Percentiles rank a stretch among this genome's conserved stretches.
Conservation (phyloP, 2,329 filamentous ascomycete species). For the Diaporthe amygdali region DNA sequence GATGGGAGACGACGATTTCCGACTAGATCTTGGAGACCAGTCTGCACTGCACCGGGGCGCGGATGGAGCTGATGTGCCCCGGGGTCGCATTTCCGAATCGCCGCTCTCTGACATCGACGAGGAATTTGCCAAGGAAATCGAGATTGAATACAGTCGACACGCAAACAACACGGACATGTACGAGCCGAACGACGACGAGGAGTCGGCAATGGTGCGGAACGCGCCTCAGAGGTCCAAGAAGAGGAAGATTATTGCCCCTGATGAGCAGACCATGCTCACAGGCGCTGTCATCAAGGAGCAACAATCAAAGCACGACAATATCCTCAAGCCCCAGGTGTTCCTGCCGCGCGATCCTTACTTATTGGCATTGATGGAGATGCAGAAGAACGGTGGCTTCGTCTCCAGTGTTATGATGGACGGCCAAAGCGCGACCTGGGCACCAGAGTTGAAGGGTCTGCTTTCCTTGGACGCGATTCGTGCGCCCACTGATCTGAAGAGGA, state of each 20-base stretch:
- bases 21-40: conserved; percentile 65
- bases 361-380: conserved; percentile 87
- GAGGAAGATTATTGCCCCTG: conserved; percentile 82
- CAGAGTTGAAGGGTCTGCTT: conserved; percentile 90
- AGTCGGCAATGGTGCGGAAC: conserved; percentile 66
- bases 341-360: conserved; percentile 87
- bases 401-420: conserved; percentile 84
- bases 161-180: conserved; percentile 64
- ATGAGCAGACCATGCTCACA: conserved; percentile 79
- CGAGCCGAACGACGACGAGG: conserved; percentile 63
- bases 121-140: conserved; percentile 63
- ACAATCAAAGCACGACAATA: conserved; percentile 84
- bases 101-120: conserved; percentile 74
- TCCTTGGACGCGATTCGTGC: conserved; percentile 81
- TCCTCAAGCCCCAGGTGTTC: conserved; percentile 82
- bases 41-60: conserved; percentile 59
- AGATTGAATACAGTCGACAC: conserved; percentile 59
- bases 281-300: conserved; percentile 82
- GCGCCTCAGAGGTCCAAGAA: conserved; percentile 75
- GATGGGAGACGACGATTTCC: conserved; percentile 69
- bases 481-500: conserved; percentile 85
- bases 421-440: conserved; percentile 81
- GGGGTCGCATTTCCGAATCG: conserved; percentile 70
- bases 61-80: conserved; percentile 52
- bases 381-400: conserved; percentile 89